These are phyloP conservation scores for Citeromyces nyonsensis DNA, from an alignment of 805 yeast species.

Conservation along the genomic window DNA sequence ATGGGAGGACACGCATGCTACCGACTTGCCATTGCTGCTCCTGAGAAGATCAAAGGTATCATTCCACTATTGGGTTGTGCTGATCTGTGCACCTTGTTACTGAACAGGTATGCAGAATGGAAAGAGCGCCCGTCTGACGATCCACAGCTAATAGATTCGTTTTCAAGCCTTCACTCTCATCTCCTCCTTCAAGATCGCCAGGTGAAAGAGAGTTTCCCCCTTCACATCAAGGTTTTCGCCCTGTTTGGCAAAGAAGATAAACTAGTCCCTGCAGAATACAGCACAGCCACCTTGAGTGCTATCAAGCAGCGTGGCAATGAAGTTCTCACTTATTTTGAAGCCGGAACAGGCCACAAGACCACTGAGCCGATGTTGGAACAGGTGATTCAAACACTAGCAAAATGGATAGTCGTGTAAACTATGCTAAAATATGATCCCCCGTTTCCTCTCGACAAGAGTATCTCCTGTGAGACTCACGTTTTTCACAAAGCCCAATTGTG, in stretches of 20 bases:
- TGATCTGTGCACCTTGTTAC: slow-evolving; percentile 25
- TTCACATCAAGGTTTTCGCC: slow-evolving; percentile 6
- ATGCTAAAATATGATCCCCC: not conserved
- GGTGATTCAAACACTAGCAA: not conserved
- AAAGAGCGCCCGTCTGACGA: not conserved
- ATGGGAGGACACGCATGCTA: slow-evolving; percentile 45
- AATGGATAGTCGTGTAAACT: no score
- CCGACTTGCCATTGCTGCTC: slow-evolving; percentile 22
- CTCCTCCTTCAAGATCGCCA: slow-evolving; percentile 4
- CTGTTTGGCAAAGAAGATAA: slow-evolving; percentile 4
- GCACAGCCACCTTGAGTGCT: slow-evolving; percentile 2
- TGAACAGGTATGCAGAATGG: slow-evolving; percentile 17
- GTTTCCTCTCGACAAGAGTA: not conserved
- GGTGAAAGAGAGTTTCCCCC: slow-evolving; percentile 5
- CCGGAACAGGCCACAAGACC: slow-evolving; percentile 4
- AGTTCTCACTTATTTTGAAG: slow-evolving; percentile 1
- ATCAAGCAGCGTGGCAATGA: slow-evolving; percentile 4
- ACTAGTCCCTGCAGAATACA: slow-evolving; percentile 4
- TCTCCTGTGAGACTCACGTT: slow-evolving; percentile 26
- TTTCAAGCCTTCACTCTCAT: slow-evolving; percentile 4
- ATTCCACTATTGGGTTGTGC: slow-evolving; percentile 37
- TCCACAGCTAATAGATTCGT: slow-evolving; percentile 4
- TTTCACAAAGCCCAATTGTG: slow-evolving; percentile 57
- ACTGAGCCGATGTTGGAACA: slow-evolving; percentile 4
- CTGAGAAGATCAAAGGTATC: slow-evolving; percentile 19